Percentiles rank a stretch among this genome's conserved stretches.
Conservation (phyloP, 108 stramenopile genomes). For the Fragilaria crotonensis region DNA sequence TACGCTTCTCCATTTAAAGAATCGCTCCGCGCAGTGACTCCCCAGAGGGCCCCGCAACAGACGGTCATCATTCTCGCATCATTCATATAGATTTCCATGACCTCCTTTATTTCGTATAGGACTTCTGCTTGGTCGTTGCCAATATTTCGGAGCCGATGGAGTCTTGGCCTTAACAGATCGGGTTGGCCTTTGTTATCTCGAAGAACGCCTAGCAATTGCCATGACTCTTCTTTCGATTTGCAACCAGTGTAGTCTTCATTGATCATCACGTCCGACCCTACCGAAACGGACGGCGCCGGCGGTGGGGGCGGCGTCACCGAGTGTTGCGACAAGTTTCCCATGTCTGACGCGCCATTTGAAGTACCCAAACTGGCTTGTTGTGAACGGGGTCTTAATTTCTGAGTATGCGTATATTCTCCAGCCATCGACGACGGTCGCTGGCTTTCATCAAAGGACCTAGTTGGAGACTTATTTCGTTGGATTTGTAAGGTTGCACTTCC, state of each 20-base stretch:
- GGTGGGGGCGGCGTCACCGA: not conserved
- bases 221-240: not conserved
- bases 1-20: constrained; percentile 7
- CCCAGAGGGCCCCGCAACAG: constrained; percentile 24
- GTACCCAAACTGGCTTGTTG: not conserved
- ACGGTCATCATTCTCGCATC: constrained; percentile 13
- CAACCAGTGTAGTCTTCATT: constrained; percentile 1
- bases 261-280: not conserved
- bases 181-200: constrained; percentile 5
- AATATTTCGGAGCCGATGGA: constrained; percentile 26
- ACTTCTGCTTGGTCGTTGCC: constrained; percentile 6
- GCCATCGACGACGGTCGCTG: not conserved
- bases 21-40: constrained; percentile 4
- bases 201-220: constrained; percentile 6
- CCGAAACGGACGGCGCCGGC: not conserved
- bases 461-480: not conserved
- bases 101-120: constrained; percentile 14
- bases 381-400: not conserved
- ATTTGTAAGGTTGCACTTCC: not conserved
- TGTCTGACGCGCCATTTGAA: not conserved
- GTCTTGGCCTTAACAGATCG: constrained; percentile 4
- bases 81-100: constrained; percentile 16
- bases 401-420: not conserved
- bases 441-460: not conserved
- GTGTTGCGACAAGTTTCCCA: not conserved